Percentiles rank a stretch among this genome's conserved stretches.
These are phyloP conservation scores for Escallonia herrerae DNA, from an alignment of 129 eudicot genomes.

Conservation along the genomic window DNA sequence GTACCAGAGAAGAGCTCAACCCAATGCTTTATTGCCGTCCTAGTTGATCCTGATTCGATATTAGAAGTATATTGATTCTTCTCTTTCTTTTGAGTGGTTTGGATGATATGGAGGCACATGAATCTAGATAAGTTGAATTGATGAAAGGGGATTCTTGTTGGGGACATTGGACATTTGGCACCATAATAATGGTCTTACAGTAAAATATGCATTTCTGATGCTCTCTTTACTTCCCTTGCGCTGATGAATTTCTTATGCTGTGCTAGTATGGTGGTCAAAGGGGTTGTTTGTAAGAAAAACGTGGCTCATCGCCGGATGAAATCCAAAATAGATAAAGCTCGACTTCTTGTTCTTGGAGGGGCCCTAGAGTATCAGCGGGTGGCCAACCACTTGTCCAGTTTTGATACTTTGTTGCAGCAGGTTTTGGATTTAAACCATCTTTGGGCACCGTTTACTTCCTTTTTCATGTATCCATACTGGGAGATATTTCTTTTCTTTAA, in stretches of 20 bases:
- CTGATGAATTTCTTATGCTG: slow-evolving; percentile 11
- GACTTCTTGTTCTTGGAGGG: slow-evolving; percentile 54
- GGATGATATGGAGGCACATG: too few species aligned
- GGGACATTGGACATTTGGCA: too few species aligned
- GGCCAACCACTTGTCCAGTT: slow-evolving; percentile 53
- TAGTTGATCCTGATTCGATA: too few species aligned
- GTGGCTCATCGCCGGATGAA: slow-evolving; percentile 63
- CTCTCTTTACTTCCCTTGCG: not conserved
- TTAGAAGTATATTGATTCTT: too few species aligned
- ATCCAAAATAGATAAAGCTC: slow-evolving; percentile 44
- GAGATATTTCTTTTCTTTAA: not conserved
- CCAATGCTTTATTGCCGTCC: too few species aligned
- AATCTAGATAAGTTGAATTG: too few species aligned
- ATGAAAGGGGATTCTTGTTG: too few species aligned
- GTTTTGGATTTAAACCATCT: slow-evolving; percentile 19
- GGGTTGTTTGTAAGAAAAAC: slow-evolving; percentile 61
- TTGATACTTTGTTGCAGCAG: slow-evolving; percentile 59
- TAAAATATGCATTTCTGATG: not conserved
- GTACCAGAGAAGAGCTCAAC: too few species aligned
- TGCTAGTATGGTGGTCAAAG: slow-evolving; percentile 48
- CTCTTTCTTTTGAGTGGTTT: too few species aligned
- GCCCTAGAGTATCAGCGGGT: slow-evolving; percentile 65
- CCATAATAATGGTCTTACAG: too few species aligned
- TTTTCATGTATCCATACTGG: not conserved
- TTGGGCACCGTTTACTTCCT: not conserved